Base-by-base conservation (phyloP, 2,329 filamentous ascomycete genomes). In the Arthrobotrys entomopaga region DNA sequence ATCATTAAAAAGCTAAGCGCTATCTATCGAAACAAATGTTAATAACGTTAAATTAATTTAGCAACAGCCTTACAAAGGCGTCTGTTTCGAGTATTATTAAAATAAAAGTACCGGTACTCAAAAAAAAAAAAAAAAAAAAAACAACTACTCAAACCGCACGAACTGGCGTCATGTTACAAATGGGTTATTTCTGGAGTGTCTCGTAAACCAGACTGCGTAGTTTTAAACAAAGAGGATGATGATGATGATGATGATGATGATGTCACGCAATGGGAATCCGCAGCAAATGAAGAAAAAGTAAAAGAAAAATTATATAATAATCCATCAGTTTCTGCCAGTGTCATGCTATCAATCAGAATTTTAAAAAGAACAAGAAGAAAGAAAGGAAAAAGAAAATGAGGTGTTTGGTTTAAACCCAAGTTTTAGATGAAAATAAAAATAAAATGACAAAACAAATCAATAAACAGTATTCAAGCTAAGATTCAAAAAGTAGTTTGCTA, bases 201-300 rank as follows among this genome's bases (percentile, higher is more conserved):
- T 59, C 56, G 56, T 59, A 59, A 59, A 59, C 56, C 56, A 59
- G 56, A 58, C 20, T 59, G 10, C 13, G 40, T 57, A 26, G 16
- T 24, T 42, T 57, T n/a, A n/a, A 43, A 43, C 8, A 20, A 40
- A 26, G 11, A 52, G 34, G 26, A 65, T n/a, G n/a, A n/a, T n/a
- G n/a, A n/a, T n/a, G n/a, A n/a, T n/a, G n/a, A n/a, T n/a, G n/a
- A n/a, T n/a, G n/a, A n/a, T n/a, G n/a, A n/a, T n/a, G n/a, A n/a
- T 34, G 13, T 20, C 24, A 48, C 19, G 3, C 26, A 38, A 43
- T 53, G 16, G 13, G 29, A 50, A 10, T 20, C 13, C 11, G 49
- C n/a, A 20, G 11, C 1, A 38, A 50, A 61, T 8, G 20, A 19
- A 38, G 52, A 20, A 19, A 40, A 61, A 52, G n/a, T n/a, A n/a